phyloP scores from a whole-genome alignment of 164 flowering plant species.

The Taxillus chinensis region DNA sequence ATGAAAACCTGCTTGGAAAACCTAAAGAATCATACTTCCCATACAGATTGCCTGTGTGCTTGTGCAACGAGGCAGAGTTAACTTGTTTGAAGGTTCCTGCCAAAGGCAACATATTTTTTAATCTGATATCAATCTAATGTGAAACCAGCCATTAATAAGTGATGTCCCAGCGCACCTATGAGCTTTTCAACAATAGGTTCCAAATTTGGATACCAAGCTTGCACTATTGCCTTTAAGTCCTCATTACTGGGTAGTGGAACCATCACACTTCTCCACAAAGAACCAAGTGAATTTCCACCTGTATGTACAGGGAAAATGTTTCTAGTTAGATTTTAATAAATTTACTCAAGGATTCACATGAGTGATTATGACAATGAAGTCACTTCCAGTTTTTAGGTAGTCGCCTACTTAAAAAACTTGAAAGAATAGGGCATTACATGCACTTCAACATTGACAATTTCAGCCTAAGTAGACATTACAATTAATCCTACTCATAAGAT shows the following conservation, averaged over 20 bases:
- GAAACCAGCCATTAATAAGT: neutral
- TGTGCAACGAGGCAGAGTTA: conserved; percentile 15
- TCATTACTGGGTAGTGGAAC: conserved; percentile 38
- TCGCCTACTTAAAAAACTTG: no score
- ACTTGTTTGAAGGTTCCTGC: conserved; percentile 63
- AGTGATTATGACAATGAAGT: no score
- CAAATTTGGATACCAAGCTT: conserved; percentile 52
- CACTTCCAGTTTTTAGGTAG: no score
- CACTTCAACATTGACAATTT: no score
- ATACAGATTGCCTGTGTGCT: conserved; percentile 24
- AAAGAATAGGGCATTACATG: no score
- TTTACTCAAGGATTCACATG: no score
- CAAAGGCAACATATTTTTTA: conserved; percentile 1
- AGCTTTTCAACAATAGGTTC: conserved; percentile 41
- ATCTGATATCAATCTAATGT: neutral
- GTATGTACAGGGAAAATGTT: neutral
- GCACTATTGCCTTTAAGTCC: conserved; percentile 53
- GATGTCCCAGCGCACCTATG: conserved; percentile 31
- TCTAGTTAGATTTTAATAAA: no score
- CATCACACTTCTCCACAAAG: conserved; percentile 71
- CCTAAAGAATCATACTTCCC: conserved; percentile 15
- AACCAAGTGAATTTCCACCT: conserved; percentile 45
- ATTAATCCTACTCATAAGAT: no score
- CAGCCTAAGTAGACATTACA: no score
- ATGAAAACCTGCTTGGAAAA: conserved; percentile 45